Base-by-base conservation (phyloP, 805 yeast genomes). In the Monosporozyma servazzii region DNA sequence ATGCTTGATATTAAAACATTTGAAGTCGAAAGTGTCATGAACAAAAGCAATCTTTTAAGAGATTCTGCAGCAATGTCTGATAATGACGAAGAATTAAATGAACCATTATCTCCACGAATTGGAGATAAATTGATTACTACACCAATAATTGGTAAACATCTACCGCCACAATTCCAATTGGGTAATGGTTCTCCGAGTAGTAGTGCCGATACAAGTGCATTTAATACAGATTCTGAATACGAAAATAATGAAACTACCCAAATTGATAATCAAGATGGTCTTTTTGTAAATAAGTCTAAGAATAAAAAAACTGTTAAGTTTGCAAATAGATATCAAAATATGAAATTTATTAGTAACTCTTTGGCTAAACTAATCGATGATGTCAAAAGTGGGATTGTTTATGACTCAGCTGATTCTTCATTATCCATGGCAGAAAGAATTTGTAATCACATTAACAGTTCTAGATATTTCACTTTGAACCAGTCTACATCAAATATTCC, bases 381-480 rank as follows among this genome's bases (percentile, higher is more conserved):
- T 41, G 67, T 72, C 3, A 50, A 61, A 21, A 53, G 58, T 8
- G 67, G 70, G n/a, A 53, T 50, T 9, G 13, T 58, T 3, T 43
- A 51, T 21, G 53, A 56, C 7, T 56, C 54, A 44, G 68, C 63
- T 53, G 68, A 65, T 51, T 63, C 62, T 29, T 56, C 62, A 20
- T 52, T 61, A 51, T 65, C 60, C 49, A 65, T 51, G 57, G 60
- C 71, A 29, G 72, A 71, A 18, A 61, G 66, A 42, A 73, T 75
- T 17, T 69, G 77, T 10, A 64, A 70, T 51, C 56, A 70, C 53
- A 71, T 86, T 40, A 84, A 84, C 62, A 68, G 69, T 23, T 73
- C 75, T 17, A 71, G 95, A 54, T 85, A 86, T 66, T 84, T 80
- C 60, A 82, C 93, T 0, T 57, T 84, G 10, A 71, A 69, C 18